Percentiles rank a stretch among this genome's conserved stretches.
phyloP scores from a whole-genome alignment of 1,284 basidiomycete genomes.

The Malassezia restricta region DNA sequence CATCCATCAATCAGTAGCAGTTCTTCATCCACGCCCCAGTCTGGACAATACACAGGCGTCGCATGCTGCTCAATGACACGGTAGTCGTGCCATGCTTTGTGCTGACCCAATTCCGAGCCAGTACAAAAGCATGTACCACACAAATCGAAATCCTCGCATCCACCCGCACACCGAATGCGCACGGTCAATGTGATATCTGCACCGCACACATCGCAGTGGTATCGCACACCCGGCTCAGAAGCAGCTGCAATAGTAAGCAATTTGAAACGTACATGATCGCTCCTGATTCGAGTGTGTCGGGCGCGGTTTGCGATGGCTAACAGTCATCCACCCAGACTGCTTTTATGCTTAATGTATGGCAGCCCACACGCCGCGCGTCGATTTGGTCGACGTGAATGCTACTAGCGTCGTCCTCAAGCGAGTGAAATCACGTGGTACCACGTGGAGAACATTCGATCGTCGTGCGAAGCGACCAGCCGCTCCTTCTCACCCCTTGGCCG shows the following conservation, averaged over 20 bases:
- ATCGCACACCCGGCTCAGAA: constrained; percentile 41
- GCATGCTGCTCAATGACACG: constrained; percentile 90
- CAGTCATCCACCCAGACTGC: constrained; percentile 27
- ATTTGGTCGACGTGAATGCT: no score
- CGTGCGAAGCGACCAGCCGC: neutral
- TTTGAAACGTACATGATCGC: constrained; percentile 17
- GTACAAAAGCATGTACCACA: constrained; percentile 66
- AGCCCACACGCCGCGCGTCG: no score
- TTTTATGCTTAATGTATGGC: no score
- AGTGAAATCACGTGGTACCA: constrained; percentile 1
- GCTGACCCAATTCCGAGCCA: constrained; percentile 75
- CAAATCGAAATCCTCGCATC: constrained; percentile 48
- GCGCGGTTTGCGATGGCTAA: constrained; percentile 42
- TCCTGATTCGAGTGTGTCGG: constrained; percentile 28
- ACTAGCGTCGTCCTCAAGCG: no score
- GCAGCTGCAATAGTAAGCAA: constrained; percentile 14
- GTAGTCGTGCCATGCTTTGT: constrained; percentile 80
- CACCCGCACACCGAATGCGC: constrained; percentile 40
- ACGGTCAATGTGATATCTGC: constrained; percentile 45
- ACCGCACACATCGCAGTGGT: constrained; percentile 45
- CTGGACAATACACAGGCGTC: constrained; percentile 83
- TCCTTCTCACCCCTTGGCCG: neutral
- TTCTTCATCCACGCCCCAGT: constrained; percentile 99
- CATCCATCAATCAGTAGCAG: constrained; percentile 80
- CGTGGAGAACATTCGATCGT: neutral